Base-by-base conservation (phyloP, 2,329 filamentous ascomycete species). In the Alternaria sp. region DNA sequence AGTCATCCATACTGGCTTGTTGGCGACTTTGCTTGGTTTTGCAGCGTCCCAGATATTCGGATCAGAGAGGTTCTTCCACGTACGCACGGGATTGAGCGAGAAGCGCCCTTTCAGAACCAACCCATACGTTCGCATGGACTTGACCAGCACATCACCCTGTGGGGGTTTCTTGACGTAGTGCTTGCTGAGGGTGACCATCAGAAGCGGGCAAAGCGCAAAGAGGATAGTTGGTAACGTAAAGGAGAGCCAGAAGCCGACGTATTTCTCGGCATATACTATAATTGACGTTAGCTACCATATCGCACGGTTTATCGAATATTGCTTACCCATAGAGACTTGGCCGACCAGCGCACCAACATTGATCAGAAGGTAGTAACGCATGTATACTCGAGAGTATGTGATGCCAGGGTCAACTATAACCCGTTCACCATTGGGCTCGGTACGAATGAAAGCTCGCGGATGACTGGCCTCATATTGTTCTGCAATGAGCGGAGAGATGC, bases 311-410 rank as follows among this genome's bases (percentile, higher is more conserved):
- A 15, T 18, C 37, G 6, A 5, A 12, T 28, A 7, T 25, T 21
- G 15, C 60, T 23, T 28, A 58, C 60, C 60, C 87, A 91, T 92
- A 65, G 84, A 82, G 30, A 92, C 84, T 73, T 90, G 87, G 18
- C 87, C 87, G 18, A 84, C 65, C 12, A 90, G 79, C 14, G 89
- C 85, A 6, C 90, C 90, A 14, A 90, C 75, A 74, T 92, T 92
- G 81, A 92, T 90, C 73, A 89, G 86, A 60, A 91, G 83, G 79
- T 92, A 93, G 78, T 92, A 92, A 78, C 88, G 90, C 70, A 88
- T 85, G 75, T 89, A 91, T 18, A 92, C 86, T 45, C 89, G 86
- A 12, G 86, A 86, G 66, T 89, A 86, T 44, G 90, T 92, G 51
- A 89, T 83, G 30, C 87, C 86, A 0, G 89, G 89, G 68, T 92